phyloP scores from a whole-genome alignment of 2,329 filamentous ascomycete genomes.

The Pseudomassariella vexata region DNA sequence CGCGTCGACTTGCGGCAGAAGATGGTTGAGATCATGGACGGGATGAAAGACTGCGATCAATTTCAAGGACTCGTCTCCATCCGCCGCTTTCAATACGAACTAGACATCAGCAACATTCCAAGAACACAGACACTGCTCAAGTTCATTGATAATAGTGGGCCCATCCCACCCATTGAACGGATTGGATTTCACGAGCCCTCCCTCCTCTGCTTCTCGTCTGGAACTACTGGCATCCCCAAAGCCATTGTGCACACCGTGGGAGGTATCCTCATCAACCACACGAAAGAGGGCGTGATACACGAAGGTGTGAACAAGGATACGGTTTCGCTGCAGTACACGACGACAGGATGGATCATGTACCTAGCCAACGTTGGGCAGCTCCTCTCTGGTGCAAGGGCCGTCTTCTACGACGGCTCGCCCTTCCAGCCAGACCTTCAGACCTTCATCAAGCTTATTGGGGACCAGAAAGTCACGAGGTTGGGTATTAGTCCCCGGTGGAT shows the following conservation, averaged over 20 bases:
- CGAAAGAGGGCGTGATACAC: constrained; percentile 55
- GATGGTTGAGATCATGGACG: constrained; percentile 60
- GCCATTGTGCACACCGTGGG: constrained; percentile 78
- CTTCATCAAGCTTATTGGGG: constrained; percentile 56
- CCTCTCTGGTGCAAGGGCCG: constrained; percentile 50
- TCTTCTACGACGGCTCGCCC: constrained; percentile 81
- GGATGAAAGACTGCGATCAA: constrained; percentile 52
- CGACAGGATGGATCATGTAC: constrained; percentile 89
- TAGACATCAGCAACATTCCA: constrained; percentile 51
- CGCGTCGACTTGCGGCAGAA: constrained; percentile 65
- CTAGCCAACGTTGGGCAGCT: constrained; percentile 54
- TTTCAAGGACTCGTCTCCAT: constrained; percentile 63
- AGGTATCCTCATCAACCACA: constrained; percentile 48
- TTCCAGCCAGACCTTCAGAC: constrained; percentile 63
- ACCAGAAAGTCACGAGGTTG: constrained; percentile 64
- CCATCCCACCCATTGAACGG: constrained; percentile 51
- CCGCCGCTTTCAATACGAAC: constrained; percentile 56
- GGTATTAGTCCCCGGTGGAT: constrained; percentile 75
- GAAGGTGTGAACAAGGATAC: constrained; percentile 32
- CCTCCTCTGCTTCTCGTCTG: constrained; percentile 72
- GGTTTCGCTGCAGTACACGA: constrained; percentile 51
- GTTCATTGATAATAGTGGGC: constrained; percentile 32
- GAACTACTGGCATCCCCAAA: constrained; percentile 79
- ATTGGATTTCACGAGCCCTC: constrained; percentile 70
- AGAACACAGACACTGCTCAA: constrained; percentile 35